These are phyloP conservation scores for Parathielavia appendiculata DNA, from an alignment of 495 filamentous ascomycete species.

Conservation along the genomic window DNA sequence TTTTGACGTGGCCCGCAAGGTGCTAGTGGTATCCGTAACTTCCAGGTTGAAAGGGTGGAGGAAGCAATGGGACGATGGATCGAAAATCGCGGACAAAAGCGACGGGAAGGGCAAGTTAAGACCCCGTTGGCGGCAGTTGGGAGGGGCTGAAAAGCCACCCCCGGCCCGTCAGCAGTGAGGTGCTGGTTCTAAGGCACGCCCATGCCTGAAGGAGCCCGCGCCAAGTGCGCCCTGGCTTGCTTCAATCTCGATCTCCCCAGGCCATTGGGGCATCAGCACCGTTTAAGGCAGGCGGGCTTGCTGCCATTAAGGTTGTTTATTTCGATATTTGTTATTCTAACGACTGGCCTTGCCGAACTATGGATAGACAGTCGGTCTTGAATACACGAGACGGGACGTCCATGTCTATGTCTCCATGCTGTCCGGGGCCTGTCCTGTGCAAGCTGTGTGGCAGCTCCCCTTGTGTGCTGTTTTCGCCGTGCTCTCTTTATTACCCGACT, in stretches of 20 bases:
- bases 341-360: background rate
- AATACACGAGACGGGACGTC: constrained; percentile 2
- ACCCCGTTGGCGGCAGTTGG: constrained; percentile 13
- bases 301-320: background rate
- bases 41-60: background rate
- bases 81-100: constrained; percentile 7
- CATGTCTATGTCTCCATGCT: no score
- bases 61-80: constrained; percentile 9
- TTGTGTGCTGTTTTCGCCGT: background rate
- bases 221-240: constrained; percentile 6
- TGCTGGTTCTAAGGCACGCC: constrained; percentile 12
- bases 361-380: background rate
- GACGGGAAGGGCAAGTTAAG: constrained; percentile 17
- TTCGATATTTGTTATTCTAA: background rate
- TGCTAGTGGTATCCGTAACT: background rate
- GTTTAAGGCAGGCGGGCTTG: constrained; percentile 1
- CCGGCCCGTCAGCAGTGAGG: constrained; percentile 3
- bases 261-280: background rate
- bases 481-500: constrained; percentile 18
- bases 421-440: no score
- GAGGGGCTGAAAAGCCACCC: constrained; percentile 23
- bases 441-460: constrained; percentile 7
- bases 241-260: constrained; percentile 8
- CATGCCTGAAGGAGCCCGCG: constrained; percentile 20
- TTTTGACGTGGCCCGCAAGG: constrained; percentile 1